Evolutionary conservation across 345 rosid genomes (phyloP).

Genomic region (Orychophragmus violaceus): DNA sequence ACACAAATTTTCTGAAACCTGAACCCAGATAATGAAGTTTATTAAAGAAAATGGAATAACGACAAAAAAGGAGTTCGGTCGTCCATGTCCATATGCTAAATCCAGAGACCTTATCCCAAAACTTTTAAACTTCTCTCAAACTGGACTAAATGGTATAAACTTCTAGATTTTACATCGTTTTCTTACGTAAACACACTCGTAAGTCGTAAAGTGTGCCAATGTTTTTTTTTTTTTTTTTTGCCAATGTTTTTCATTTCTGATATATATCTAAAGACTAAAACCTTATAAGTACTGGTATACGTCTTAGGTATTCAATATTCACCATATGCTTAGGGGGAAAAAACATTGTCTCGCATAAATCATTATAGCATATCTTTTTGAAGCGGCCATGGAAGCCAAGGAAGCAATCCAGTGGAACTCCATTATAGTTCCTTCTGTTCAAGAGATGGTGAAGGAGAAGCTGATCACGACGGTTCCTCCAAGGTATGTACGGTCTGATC

Average conservation of each 20-base stretch:
- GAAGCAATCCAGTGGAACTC: background rate
- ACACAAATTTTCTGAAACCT: no score
- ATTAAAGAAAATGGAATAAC: no score
- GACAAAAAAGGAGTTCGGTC: no score
- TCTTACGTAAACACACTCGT: background rate
- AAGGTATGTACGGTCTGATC: slow-evolving; percentile 12
- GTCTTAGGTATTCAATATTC: background rate
- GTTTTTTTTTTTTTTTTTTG: no score
- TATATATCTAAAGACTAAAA: background rate
- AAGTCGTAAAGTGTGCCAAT: background rate
- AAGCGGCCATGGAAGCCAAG: slow-evolving; percentile 4
- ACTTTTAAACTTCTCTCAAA: no score
- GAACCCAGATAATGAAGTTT: no score
- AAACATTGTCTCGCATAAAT: background rate
- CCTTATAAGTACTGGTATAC: background rate
- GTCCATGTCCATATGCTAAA: background rate
- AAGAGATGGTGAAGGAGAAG: slow-evolving; percentile 24
- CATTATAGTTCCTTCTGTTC: slow-evolving; percentile 17
- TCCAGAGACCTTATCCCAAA: no score
- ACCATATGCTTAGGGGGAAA: background rate
- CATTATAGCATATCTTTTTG: background rate
- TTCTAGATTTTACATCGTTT: background rate
- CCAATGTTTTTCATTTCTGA: background rate
- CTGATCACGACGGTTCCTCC: slow-evolving; percentile 9
- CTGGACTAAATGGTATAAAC: no score